Percentiles rank a stretch among this genome's conserved stretches.
Evolutionary conservation across 73 alveolate genomes (phyloP).

Genomic region (Tetrahymena malaccensis): DNA sequence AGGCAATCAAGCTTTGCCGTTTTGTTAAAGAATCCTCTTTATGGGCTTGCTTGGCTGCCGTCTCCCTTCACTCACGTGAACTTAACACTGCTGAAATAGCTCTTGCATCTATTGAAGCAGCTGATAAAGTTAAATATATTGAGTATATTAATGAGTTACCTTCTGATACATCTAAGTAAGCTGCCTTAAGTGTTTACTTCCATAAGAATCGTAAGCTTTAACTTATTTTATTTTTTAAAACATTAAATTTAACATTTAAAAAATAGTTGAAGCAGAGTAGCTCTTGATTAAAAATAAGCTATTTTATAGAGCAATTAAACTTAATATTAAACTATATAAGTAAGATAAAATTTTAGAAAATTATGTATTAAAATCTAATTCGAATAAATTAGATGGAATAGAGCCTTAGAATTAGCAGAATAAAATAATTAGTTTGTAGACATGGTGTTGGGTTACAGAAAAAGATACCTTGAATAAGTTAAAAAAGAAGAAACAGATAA

Average conservation of each 20-base stretch:
- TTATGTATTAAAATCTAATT: background rate
- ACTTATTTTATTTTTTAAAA: background rate
- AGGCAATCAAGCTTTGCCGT: slow-evolving; percentile 95
- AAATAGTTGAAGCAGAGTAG: slow-evolving; percentile 62
- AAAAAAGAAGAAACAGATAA: slow-evolving; percentile 73
- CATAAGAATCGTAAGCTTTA: background rate
- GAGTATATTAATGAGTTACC: slow-evolving; percentile 28
- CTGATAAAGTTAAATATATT: slow-evolving; percentile 86
- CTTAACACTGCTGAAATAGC: slow-evolving; percentile 92
- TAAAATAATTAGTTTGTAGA: slow-evolving; percentile 77
- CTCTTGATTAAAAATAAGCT: slow-evolving; percentile 66
- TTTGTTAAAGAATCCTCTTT: slow-evolving; percentile 93
- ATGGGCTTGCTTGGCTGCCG: slow-evolving; percentile 98
- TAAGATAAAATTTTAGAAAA: background rate
- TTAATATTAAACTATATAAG: slow-evolving; percentile 80
- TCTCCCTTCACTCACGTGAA: slow-evolving; percentile 73
- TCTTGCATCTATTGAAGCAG: slow-evolving; percentile 99
- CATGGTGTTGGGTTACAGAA: slow-evolving; percentile 85
- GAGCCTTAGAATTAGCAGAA: slow-evolving; percentile 89
- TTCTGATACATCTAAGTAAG: slow-evolving; percentile 49
- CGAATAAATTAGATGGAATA: slow-evolving; percentile 73
- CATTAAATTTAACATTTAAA: background rate
- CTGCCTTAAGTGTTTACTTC: slow-evolving; percentile 59
- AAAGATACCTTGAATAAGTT: slow-evolving; percentile 64
- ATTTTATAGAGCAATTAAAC: slow-evolving; percentile 93